Evolutionary conservation across 225 moss, liverwort and hornwort species (phyloP).

Genomic region (Marchantia polymorpha): DNA sequence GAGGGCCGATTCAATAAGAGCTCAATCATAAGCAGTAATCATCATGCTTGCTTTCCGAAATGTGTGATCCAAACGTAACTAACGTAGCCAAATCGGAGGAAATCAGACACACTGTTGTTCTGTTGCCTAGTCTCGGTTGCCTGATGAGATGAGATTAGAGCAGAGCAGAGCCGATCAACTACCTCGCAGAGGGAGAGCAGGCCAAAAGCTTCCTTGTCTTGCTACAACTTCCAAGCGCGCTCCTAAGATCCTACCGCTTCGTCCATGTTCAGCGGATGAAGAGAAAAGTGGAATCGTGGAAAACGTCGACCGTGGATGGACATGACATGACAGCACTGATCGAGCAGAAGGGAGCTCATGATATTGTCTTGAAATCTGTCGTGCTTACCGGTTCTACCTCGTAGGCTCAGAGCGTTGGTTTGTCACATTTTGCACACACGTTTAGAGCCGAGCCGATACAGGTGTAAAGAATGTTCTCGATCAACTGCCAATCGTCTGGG

Average conservation of each 20-base stretch:
- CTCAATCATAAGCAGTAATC: neutral
- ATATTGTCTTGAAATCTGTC: neutral
- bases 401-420: neutral
- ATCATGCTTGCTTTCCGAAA: neutral
- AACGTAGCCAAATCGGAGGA: neutral
- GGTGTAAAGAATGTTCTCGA: neutral
- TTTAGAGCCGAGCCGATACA: neutral
- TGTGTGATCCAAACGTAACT: conserved; percentile 5
- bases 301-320: neutral
- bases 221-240: neutral
- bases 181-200: neutral
- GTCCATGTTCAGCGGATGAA: neutral
- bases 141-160: neutral
- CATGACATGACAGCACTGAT: neutral
- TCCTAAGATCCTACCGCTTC: neutral
- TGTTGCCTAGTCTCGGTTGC: neutral
- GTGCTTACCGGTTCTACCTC: neutral
- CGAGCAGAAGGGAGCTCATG: neutral
- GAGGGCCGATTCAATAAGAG: neutral
- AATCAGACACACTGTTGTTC: neutral
- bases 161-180: neutral
- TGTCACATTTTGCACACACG: neutral
- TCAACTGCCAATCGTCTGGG: neutral
- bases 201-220: neutral
- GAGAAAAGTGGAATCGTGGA: neutral